Base-by-base conservation (phyloP, 2,329 filamentous ascomycete species). In the Seiridium unicorne region DNA sequence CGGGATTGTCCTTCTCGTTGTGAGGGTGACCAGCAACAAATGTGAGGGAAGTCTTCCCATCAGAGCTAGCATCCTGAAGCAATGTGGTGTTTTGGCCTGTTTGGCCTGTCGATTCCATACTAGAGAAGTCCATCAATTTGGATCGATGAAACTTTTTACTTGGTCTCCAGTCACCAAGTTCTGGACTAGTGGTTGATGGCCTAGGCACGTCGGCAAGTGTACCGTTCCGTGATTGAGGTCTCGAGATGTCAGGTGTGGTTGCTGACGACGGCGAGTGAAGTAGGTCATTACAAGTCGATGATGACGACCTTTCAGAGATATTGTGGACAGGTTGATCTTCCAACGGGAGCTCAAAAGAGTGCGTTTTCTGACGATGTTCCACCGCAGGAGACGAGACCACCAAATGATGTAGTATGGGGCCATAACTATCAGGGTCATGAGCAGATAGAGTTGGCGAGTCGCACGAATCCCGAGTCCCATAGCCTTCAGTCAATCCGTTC, bases 201-300 rank as follows among this genome's bases (percentile, higher is more conserved):
- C 61, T 62, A n/a, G 62, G 54, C 36, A 47, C 61, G 5, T 69
- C 71, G 0, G 62, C 49, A 3, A 57, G 49, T 18, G 65, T 26
- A n/a, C 72, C 77, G 61, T 74, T 76, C 8, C 71, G 67, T 4
- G 76, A 78, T 56, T 79, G 77, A 3, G 77, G 77, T n/a, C 76
- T 69, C 4, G 77, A 79, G 5, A 74, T 79, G 54, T 77, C 75
- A 3, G 77, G 76, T 0, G 77, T 80, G 4, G 74, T 76, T 1
- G 69, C 68, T 10, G 73, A 72, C 1, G 76, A 76, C 1, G 75
- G 71, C 4, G 73, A 72, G 2, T 73, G 73, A 2, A 73, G 75
- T 8, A 69, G 69, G 42, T 79, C 77, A 56, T 76, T 76, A 35
- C 72, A 76, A 5, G 73, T 77, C 0, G 78, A 79, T 1, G 76